Conservation (phyloP, 306 rosid species). For the Cicer chorassanicum region DNA sequence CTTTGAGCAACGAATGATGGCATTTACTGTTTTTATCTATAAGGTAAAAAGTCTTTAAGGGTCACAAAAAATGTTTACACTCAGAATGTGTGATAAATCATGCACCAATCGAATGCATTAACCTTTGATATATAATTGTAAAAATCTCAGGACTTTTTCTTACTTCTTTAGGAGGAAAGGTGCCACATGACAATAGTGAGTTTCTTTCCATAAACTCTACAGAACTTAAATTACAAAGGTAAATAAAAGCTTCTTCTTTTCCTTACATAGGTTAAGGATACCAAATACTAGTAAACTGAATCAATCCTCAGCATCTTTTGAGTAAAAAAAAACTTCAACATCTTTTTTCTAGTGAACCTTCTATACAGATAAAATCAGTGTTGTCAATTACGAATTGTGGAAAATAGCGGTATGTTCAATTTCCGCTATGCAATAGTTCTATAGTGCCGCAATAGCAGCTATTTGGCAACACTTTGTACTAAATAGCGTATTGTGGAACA, state of each 20-base stretch:
- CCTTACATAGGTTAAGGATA: slow-evolving; percentile 1
- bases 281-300: slow-evolving; percentile 24
- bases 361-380: slow-evolving; percentile 13
- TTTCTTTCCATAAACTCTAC: slow-evolving; percentile 19
- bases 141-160: slow-evolving; percentile 5
- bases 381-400: too few relatives aligned
- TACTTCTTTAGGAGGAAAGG: slow-evolving; percentile 22
- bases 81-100: slow-evolving; percentile 15
- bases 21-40: slow-evolving; percentile 29
- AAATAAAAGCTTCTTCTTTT: not conserved
- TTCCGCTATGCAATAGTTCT: too few relatives aligned
- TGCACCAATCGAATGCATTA: slow-evolving; percentile 17
- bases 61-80: slow-evolving; percentile 3
- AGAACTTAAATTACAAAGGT: slow-evolving; percentile 22
- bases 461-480: too few relatives aligned
- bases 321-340: too few relatives aligned
- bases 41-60: slow-evolving; percentile 1
- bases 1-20: not conserved
- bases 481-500: too few relatives aligned
- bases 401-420: too few relatives aligned
- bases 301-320: slow-evolving; percentile 10
- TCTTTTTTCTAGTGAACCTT: slow-evolving; percentile 3
- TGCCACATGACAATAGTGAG: slow-evolving; percentile 8
- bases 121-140: not conserved
- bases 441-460: too few relatives aligned